Evolutionary conservation across 805 yeast species (phyloP), one percentile per base, ranked within the genome.

Genomic region (Pichia scutulata): DNA sequence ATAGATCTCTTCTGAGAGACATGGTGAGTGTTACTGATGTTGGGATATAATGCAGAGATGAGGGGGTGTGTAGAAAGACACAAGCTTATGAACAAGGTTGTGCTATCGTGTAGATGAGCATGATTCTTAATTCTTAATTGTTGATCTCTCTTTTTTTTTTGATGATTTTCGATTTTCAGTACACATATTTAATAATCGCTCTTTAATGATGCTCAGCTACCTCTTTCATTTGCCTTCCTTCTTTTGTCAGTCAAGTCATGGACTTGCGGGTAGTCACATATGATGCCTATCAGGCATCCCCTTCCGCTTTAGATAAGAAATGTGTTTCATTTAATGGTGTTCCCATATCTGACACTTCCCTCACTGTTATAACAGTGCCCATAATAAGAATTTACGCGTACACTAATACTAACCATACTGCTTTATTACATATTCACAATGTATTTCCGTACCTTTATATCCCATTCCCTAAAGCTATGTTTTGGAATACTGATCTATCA

Each of bases 371-470:
- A 3, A 77, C 76, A 42, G 90, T 86, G 0, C 98, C 98, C 0
- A 70, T 89, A 0, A 69, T 89, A 1, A 69, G 98, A 45, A 66
- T 93, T 0, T 93, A 80, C 67, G 98, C 97, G 0, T 73, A 79
- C 13, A 55, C 84, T 0, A 73, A 78, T 1, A 72, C 81, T 0
- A 86, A 89, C 0, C 80, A 78, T 56, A 77, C 78, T 26, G 73
- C 75, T 12, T 57, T 77, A 14, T 76, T 85, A 1, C 97, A 93
- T 63, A 69, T 93, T 10, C 98, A 90, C 68, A 90, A 92, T 39
- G 78, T 78, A 19, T 87, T 75, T 55, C 99, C 98, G 0, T 93
- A 92, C 60, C 56, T 92, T 2, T 89, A 76, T 60, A 70, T 90
- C 2, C 80, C 78, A 36, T 83, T 83, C 59, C 71, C 70, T 41